Percentiles rank a stretch among this genome's conserved stretches.
Evolutionary conservation across 2,329 filamentous ascomycete species (phyloP).

Genomic region (Claviceps sp.): DNA sequence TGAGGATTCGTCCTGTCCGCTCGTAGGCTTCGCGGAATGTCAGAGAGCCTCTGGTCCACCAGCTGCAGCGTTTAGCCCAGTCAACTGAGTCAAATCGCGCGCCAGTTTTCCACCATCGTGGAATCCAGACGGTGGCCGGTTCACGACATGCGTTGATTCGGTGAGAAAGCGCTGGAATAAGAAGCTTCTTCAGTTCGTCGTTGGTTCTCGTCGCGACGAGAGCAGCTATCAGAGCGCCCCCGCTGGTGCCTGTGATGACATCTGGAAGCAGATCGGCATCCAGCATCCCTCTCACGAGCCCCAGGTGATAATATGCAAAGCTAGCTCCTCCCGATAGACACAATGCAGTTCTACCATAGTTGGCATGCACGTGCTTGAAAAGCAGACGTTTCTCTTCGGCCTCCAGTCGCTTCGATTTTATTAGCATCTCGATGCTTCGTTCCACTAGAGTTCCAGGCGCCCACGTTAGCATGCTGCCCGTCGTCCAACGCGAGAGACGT

Average conservation of each 20-base stretch:
- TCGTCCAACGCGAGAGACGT: background rate
- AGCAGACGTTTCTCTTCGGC: constrained; percentile 63
- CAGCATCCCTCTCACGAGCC: constrained; percentile 76
- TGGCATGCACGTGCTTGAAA: constrained; percentile 80
- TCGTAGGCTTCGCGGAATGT: constrained; percentile 94
- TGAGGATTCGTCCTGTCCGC: constrained; percentile 83
- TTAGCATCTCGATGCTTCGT: constrained; percentile 51
- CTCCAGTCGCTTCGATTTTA: constrained; percentile 52
- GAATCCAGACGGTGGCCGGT: constrained; percentile 58
- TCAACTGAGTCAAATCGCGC: constrained; percentile 88
- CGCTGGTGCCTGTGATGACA: constrained; percentile 93
- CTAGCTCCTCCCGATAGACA: constrained; percentile 88
- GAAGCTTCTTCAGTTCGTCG: constrained; percentile 71
- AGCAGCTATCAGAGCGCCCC: constrained; percentile 79
- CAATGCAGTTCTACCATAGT: constrained; percentile 83
- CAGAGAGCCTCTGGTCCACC: constrained; percentile 84
- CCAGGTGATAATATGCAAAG: constrained; percentile 95
- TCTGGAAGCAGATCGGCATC: constrained; percentile 78
- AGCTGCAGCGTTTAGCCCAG: constrained; percentile 74
- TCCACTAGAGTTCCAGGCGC: constrained; percentile 35
- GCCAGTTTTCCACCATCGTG: constrained; percentile 82
- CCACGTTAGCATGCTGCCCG: background rate
- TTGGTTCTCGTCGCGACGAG: constrained; percentile 82
- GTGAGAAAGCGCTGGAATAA: constrained; percentile 76
- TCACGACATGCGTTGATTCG: constrained; percentile 81